Conservation (phyloP, 2,329 filamentous ascomycete species). For the Samsoniella hepiali region DNA sequence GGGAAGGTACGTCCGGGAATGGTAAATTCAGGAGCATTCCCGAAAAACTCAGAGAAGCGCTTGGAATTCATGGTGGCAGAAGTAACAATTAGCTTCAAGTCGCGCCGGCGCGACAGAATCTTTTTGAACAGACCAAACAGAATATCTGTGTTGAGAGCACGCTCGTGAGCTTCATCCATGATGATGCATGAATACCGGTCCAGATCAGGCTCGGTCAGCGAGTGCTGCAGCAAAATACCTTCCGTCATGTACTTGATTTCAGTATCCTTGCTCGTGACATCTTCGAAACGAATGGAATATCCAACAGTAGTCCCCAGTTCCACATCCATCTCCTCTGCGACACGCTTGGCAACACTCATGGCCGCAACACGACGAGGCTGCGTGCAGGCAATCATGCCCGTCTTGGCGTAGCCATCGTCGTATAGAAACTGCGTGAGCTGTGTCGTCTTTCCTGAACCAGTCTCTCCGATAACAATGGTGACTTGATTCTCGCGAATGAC, state of each 20-base stretch:
- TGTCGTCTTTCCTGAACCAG: constrained; percentile 95
- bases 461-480: constrained; percentile 93
- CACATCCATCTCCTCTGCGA: constrained; percentile 97
- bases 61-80: constrained; percentile 99
- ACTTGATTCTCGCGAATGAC: constrained; percentile 97
- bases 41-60: constrained; percentile 92
- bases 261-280: constrained; percentile 94
- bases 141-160: constrained; percentile 94
- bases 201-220: constrained; percentile 84
- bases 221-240: constrained; percentile 89
- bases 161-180: constrained; percentile 98
- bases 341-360: constrained; percentile 98
- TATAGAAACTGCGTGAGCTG: constrained; percentile 94
- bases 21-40: constrained; percentile 91
- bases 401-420: constrained; percentile 87
- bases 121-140: constrained; percentile 98
- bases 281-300: constrained; percentile 97
- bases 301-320: constrained; percentile 83
- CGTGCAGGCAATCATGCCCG: constrained; percentile 92
- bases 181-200: constrained; percentile 98
- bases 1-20: constrained; percentile 96
- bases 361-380: constrained; percentile 94
- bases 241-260: constrained; percentile 99
- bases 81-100: constrained; percentile 94
- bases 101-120: constrained; percentile 80